phyloP scores from a whole-genome alignment of 371 early-diverging fungal species.

The Sanchytrium tribonematis region DNA sequence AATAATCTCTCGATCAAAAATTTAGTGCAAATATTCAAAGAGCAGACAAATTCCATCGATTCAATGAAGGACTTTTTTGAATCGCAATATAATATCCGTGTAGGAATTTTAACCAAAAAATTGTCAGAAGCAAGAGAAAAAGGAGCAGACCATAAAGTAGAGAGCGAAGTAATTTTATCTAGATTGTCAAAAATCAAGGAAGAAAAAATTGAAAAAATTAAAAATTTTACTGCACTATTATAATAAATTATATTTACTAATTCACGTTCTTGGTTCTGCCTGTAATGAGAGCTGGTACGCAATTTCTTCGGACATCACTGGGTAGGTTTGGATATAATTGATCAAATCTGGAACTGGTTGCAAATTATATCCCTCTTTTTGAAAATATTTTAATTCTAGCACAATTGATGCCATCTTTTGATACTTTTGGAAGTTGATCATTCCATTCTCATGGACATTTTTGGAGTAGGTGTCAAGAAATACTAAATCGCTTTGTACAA shows the following conservation, averaged over 20 bases:
- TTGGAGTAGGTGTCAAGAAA: slow-evolving; percentile 21
- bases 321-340: slow-evolving; percentile 13
- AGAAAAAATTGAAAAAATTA: no score
- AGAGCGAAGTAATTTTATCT: not conserved
- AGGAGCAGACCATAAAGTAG: not conserved
- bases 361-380: slow-evolving; percentile 14
- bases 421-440: slow-evolving; percentile 21
- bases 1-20: not conserved
- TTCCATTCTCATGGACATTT: slow-evolving; percentile 13
- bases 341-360: slow-evolving; percentile 18
- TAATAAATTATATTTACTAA: no score
- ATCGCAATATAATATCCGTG: not conserved
- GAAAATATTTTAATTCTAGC: slow-evolving; percentile 19
- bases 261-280: slow-evolving; percentile 16
- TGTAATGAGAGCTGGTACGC: slow-evolving; percentile 16
- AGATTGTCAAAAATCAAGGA: not conserved
- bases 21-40: not conserved
- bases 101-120: not conserved
- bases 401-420: slow-evolving; percentile 18
- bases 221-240: no score
- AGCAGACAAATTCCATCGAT: not conserved
- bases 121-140: no score
- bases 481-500: slow-evolving; percentile 4
- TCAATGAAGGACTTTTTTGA: not conserved
- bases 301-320: slow-evolving; percentile 14